A percentile compares a stretch with the other conserved stretches of the same genome.
Evolutionary conservation across 1,139 yeast species (phyloP).

Genomic region (Protomyces inundatus): DNA sequence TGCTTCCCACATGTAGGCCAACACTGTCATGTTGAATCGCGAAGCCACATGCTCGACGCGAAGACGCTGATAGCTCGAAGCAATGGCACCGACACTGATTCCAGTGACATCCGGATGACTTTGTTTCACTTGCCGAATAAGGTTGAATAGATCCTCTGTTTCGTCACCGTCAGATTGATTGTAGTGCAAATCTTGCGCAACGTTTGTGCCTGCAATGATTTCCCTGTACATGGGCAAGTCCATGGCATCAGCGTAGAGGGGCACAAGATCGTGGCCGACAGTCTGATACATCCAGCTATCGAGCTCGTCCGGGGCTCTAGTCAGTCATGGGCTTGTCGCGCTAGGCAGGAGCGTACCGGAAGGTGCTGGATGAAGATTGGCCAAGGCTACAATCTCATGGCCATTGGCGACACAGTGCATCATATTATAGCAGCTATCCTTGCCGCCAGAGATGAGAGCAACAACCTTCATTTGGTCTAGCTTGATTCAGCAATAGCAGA

Average conservation of each 20-base stretch:
- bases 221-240: conserved; percentile 75
- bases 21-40: conserved; percentile 59
- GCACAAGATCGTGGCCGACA: conserved; percentile 83
- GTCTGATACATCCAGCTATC: conserved; percentile 98
- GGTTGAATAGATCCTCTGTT: conserved; percentile 65
- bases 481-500: not conserved
- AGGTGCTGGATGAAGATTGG: conserved; percentile 67
- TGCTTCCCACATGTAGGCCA: conserved; percentile 86
- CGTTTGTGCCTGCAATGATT: conserved; percentile 58
- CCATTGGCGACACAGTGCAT: conserved; percentile 76
- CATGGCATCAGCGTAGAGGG: conserved; percentile 60
- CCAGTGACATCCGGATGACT: conserved; percentile 71
- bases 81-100: conserved; percentile 91
- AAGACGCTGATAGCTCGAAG: conserved; percentile 87
- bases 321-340: conserved; percentile 33
- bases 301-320: conserved; percentile 50
- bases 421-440: conserved; percentile 87
- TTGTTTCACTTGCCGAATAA: conserved; percentile 42
- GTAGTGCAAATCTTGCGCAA: conserved; percentile 67
- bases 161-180: conserved; percentile 62
- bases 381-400: conserved; percentile 78
- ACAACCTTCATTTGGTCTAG: conserved; percentile 66
- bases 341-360: conserved; percentile 34
- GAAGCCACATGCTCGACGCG: conserved; percentile 87
- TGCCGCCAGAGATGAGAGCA: conserved; percentile 91